A percentile compares a stretch with the other conserved stretches of the same genome.
phyloP scores from a whole-genome alignment of 163 green algal genomes.

The Coccomyxa subellipsoidea region DNA sequence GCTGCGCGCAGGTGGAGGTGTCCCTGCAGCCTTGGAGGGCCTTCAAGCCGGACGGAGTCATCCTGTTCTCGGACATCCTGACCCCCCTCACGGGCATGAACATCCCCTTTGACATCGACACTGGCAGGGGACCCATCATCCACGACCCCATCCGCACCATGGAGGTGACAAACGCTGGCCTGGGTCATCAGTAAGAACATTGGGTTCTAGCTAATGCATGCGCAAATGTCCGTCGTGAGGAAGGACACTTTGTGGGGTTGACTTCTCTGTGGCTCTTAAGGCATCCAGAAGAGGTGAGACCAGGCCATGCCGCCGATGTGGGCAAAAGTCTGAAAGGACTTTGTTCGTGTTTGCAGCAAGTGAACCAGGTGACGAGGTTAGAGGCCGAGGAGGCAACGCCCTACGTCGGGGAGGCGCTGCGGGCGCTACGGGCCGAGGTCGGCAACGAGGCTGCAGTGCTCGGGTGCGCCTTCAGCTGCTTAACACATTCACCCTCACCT shows the following conservation, averaged over 20 bases:
- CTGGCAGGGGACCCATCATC: conserved; percentile 82
- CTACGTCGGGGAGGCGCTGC: conserved; percentile 84
- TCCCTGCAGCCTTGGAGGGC: conserved; percentile 89
- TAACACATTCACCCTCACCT: no score
- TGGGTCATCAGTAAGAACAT: neutral
- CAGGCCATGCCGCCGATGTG: no score
- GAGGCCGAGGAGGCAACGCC: conserved; percentile 66
- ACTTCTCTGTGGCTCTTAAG: no score
- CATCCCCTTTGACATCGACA: conserved; percentile 92
- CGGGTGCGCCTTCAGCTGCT: neutral
- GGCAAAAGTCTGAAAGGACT: no score
- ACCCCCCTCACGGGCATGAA: conserved; percentile 93
- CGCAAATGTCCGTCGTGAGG: no score
- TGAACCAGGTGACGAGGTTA: conserved; percentile 71
- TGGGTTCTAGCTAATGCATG: no score
- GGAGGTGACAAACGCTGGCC: conserved; percentile 36
- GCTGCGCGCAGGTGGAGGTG: conserved; percentile 72
- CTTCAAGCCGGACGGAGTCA: conserved; percentile 93
- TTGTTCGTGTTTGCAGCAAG: conserved; percentile 28
- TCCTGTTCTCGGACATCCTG: conserved; percentile 97
- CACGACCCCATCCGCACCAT: conserved; percentile 83
- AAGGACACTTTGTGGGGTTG: no score
- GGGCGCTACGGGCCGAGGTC: conserved; percentile 63
- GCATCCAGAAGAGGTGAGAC: no score
- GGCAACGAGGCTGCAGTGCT: conserved; percentile 22